Base-by-base conservation (phyloP, 2,329 filamentous ascomycete species). In the Davidsoniella neocaledoniae region DNA sequence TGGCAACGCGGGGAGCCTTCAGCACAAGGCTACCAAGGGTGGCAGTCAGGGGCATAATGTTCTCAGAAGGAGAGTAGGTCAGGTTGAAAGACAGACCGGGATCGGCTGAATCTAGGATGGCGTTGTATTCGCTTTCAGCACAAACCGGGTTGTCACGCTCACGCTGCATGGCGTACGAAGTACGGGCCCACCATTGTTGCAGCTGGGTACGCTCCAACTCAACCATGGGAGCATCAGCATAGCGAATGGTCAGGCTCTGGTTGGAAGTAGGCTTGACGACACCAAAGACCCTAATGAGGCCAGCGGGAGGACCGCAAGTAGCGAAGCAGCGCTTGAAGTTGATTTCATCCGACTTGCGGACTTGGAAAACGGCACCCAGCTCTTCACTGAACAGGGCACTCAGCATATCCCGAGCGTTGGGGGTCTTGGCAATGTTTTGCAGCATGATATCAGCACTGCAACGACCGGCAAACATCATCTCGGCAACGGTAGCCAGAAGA, bases 381-480 rank as follows among this genome's bases (percentile, higher is more conserved):
- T 96, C 91, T 65, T 96, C 91, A 63, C 88, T 95, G 76, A 98
- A 96, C 17, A 98, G 74, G 0, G 83, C 76, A 50, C 86, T 77
- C 6, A 94, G 68, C 16, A 93, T 65, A 58, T 79, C 69, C 1
- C 79, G 71, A 43, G 76, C 68, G 8, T 73, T 73, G 41, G 79
- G 71, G 21, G 76, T 77, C 53, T 76, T 77, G 25, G 74, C 67
- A 38, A 87, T 70, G 49, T 74, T 76, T 61, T 95, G 88, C 51
- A 95, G 70, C 71, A 85, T 83, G 53, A 96, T 71, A 57, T 93
- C 84, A 26, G 86, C 74, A 54, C 90, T 91, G 59, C 85, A 93
- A 50, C 88, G 83, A 25, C 91, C 91, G 29, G 91, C 90, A 62
- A 96, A 96, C 78, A 94, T 93, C 91, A 96, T 96, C 66, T 98